These are phyloP conservation scores for Emiliania huxleyi DNA, from an alignment of 78 protist species.

Conservation along the genomic window DNA sequence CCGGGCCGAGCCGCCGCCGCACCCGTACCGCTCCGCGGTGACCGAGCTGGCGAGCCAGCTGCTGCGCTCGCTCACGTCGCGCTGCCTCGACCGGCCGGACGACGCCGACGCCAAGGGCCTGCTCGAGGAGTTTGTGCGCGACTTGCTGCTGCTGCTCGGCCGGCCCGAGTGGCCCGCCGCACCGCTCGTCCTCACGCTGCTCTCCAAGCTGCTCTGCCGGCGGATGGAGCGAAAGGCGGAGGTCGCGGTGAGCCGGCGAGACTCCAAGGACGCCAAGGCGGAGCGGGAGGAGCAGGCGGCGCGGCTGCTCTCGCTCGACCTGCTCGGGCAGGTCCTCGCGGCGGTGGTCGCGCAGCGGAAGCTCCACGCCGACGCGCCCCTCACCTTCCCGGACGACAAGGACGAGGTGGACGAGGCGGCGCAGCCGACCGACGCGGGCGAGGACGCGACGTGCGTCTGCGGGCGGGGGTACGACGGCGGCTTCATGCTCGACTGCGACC, in stretches of 20 bases:
- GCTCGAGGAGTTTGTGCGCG: background rate
- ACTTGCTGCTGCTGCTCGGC: background rate
- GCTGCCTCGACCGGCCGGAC: background rate
- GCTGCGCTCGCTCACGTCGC: background rate
- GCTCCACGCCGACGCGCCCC: background rate
- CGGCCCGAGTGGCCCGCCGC: background rate
- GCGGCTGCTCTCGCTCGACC: background rate
- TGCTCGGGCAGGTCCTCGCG: background rate
- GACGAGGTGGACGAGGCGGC: background rate
- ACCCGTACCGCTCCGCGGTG: background rate
- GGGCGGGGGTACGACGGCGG: background rate
- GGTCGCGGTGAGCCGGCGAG: too few relatives aligned
- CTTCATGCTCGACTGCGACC: conserved; percentile 27
- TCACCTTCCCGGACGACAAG: background rate
- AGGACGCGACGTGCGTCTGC: background rate
- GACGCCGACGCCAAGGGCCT: background rate
- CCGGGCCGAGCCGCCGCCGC: background rate
- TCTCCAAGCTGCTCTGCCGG: background rate
- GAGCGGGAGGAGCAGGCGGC: background rate
- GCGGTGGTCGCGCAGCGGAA: background rate
- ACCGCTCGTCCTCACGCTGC: background rate
- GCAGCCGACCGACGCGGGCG: background rate
- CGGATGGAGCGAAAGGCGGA: background rate
- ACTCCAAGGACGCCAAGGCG: background rate
- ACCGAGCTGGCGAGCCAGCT: background rate